Conservation (phyloP, 179 eudicot species). For the Drosera spatulata region DNA sequence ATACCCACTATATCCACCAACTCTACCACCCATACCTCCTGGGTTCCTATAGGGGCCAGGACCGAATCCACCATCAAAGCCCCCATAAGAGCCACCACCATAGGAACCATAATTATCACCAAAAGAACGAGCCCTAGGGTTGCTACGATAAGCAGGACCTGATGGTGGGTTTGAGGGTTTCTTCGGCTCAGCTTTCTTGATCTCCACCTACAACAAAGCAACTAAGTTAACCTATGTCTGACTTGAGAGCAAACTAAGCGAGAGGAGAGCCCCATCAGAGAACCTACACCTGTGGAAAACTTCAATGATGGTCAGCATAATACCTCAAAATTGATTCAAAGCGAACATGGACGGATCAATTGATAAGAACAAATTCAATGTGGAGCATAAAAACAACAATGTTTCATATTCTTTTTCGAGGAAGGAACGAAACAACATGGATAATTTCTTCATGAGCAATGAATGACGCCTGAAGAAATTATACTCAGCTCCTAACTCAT, state of each 20-base stretch:
- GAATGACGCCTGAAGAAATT: neutral
- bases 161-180: constrained; percentile 46
- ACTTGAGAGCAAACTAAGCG: constrained; percentile 16
- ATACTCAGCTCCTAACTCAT: neutral
- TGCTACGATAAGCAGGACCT: constrained; percentile 58
- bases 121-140: constrained; percentile 30
- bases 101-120: constrained; percentile 27
- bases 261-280: constrained; percentile 11
- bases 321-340: neutral
- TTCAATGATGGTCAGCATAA: constrained; percentile 10
- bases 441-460: neutral
- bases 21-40: constrained; percentile 28
- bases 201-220: constrained; percentile 33
- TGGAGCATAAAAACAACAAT: neutral
- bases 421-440: too few species aligned
- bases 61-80: constrained; percentile 21
- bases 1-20: constrained; percentile 21
- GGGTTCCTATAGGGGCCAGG: constrained; percentile 21
- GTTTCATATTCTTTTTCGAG: neutral
- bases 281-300: constrained; percentile 13
- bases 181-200: constrained; percentile 61
- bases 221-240: constrained; percentile 1
- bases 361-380: neutral
- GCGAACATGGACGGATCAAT: neutral
- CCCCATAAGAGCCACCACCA: constrained; percentile 24